Evolutionary conservation across 2,329 filamentous ascomycete genomes (phyloP).

Genomic region (Ophiostoma quercus): DNA sequence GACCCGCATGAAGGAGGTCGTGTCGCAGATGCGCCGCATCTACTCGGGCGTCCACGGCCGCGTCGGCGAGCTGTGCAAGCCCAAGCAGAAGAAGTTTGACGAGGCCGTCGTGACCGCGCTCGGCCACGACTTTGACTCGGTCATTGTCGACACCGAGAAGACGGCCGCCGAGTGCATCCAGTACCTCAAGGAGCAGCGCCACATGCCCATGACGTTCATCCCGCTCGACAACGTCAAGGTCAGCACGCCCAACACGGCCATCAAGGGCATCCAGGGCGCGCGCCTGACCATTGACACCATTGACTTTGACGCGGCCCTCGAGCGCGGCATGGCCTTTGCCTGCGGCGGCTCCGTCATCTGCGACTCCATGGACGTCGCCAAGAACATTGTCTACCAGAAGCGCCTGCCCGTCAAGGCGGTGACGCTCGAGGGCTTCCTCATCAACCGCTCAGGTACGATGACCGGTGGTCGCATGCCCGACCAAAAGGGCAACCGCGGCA

Average conservation of each 20-base stretch:
- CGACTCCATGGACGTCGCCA: conserved; percentile 79
- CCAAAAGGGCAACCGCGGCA: conserved; percentile 62
- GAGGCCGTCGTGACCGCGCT: conserved; percentile 89
- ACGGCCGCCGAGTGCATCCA: conserved; percentile 90
- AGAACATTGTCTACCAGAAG: conserved; percentile 80
- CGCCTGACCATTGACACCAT: conserved; percentile 93
- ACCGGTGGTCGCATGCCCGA: conserved; percentile 83
- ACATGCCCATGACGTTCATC: conserved; percentile 86
- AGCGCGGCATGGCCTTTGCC: conserved; percentile 89
- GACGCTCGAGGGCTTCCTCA: conserved; percentile 89
- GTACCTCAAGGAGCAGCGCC: conserved; percentile 84
- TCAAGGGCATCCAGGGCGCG: conserved; percentile 83
- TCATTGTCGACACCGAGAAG: conserved; percentile 93
- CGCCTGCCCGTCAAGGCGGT: conserved; percentile 89
- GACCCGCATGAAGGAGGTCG: conserved; percentile 70
- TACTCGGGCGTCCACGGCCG: conserved; percentile 89
- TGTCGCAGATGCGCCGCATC: conserved; percentile 80
- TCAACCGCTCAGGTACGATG: conserved; percentile 94
- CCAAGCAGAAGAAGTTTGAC: conserved; percentile 95
- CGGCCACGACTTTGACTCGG: conserved; percentile 86
- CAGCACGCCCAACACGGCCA: conserved; percentile 78
- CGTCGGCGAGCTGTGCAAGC: conserved; percentile 85
- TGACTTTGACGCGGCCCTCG: conserved; percentile 81
- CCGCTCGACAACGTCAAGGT: conserved; percentile 97
- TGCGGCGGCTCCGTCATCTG: conserved; percentile 95